These are phyloP conservation scores for Colletotrichum sidae DNA, from an alignment of 2,329 filamentous ascomycete species.

Conservation along the genomic window DNA sequence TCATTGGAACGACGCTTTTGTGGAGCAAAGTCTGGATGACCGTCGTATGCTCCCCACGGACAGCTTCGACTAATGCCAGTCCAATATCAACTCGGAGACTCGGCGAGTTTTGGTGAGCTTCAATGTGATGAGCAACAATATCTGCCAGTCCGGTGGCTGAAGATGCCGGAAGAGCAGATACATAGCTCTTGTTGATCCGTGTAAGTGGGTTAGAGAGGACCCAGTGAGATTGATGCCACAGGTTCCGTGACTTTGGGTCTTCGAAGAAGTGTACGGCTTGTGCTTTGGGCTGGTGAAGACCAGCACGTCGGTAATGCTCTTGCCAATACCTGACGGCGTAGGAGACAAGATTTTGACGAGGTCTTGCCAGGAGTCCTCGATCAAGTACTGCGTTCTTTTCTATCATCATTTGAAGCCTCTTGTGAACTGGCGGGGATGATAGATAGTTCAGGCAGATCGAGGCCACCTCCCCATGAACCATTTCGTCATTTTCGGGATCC, in stretches of 20 bases:
- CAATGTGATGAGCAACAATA: slow-evolving; percentile 1
- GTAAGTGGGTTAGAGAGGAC: slow-evolving; percentile 1
- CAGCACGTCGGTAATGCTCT: slow-evolving; percentile 16
- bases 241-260: background rate
- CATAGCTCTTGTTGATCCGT: slow-evolving; percentile 7
- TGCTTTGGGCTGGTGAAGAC: background rate
- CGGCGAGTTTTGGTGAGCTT: slow-evolving; percentile 3
- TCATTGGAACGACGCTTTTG: no score
- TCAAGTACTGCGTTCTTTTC: background rate
- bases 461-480: slow-evolving; percentile 10
- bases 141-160: slow-evolving; percentile 10
- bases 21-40: no score
- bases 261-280: slow-evolving; percentile 7
- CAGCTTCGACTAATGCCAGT: background rate
- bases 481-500: background rate
- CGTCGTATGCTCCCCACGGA: no score
- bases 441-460: slow-evolving; percentile 16
- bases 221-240: slow-evolving; percentile 2
- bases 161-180: slow-evolving; percentile 6
- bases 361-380: background rate
- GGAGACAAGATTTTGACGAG: slow-evolving; percentile 16
- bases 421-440: background rate
- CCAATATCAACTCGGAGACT: slow-evolving; percentile 4
- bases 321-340: slow-evolving; percentile 22
- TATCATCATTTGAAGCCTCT: background rate